Evolutionary conservation across 495 filamentous ascomycete species (phyloP).

Genomic region (Neurospora cerealis): DNA sequence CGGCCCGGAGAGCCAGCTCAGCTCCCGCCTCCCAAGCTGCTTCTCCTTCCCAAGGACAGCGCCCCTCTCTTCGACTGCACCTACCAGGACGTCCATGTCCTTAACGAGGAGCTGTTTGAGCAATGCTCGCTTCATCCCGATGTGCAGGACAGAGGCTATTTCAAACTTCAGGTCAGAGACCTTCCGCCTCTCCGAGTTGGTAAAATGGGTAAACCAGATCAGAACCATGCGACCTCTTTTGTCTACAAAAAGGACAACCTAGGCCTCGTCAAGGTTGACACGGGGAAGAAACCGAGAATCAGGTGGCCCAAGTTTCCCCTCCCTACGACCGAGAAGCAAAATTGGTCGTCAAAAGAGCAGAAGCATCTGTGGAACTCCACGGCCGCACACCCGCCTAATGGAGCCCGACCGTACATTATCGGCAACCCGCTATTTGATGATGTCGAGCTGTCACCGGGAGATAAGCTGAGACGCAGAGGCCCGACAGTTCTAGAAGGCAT

Average conservation of each 20-base stretch:
- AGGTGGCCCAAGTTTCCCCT: slow-evolving; percentile 15
- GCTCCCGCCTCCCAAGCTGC: not conserved
- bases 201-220: slow-evolving; percentile 13
- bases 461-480: slow-evolving; percentile 22
- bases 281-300: slow-evolving; percentile 15
- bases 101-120: slow-evolving; percentile 24
- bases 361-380: slow-evolving; percentile 21
- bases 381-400: slow-evolving; percentile 16
- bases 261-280: slow-evolving; percentile 23
- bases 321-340: slow-evolving; percentile 8
- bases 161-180: slow-evolving; percentile 21
- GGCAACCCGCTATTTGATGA: slow-evolving; percentile 25
- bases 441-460: slow-evolving; percentile 20
- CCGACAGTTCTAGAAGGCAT: slow-evolving; percentile 18
- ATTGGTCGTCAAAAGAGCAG: slow-evolving; percentile 18
- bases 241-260: slow-evolving; percentile 13
- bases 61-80: slow-evolving; percentile 21
- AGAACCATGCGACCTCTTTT: slow-evolving; percentile 22
- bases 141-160: slow-evolving; percentile 19
- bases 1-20: slow-evolving; percentile 1
- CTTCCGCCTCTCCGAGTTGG: slow-evolving; percentile 15
- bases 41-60: slow-evolving; percentile 4
- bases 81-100: slow-evolving; percentile 19
- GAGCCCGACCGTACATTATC: slow-evolving; percentile 20
- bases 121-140: slow-evolving; percentile 17